Evolutionary conservation across 23 red algal genomes (phyloP), one percentile per base, ranked within the genome.

Genomic region (Cyanidium caldarium): DNA sequence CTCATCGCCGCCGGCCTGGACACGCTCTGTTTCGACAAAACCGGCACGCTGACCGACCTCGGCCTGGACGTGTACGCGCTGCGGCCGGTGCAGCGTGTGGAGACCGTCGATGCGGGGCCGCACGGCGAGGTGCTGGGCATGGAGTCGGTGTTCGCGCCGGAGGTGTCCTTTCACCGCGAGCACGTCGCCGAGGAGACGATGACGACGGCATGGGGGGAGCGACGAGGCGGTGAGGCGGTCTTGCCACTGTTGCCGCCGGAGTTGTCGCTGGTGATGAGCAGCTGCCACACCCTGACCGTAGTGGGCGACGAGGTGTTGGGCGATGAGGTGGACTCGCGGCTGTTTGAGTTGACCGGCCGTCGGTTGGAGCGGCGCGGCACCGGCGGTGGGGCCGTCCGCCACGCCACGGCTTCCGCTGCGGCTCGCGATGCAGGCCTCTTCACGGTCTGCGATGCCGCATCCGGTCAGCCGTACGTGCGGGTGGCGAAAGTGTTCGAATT

Each of bases 1-100:
- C 30, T 42, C 15, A 37, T 35, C 1, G 57, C 73, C 15, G 46
- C 73, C 5, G 28, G 58, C 1, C 16, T 77, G 16, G 51, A 77
- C 13, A 44, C 37, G 15, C 25, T 77, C 1, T 77, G 73, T 23
- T 77, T 77, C 33, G 73, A 77, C 65, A 77, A 77, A 15, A 77
- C 73, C 1, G 73, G 73, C 1, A 77, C 73, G 37, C 58, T 77
- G 1, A 77, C 73, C 1, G 73, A 77, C 2, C 35, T 42, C 14
- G 73, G 73, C 34, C 57, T 77, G 0, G 73, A 77, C 19, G 42
- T 73, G 20, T 37, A 43, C 25, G 41, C 41, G 26, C 17, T 73
- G 40, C 69, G 41, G 26, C 69, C 42, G 12, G 69, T 35, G 16
- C 2, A 28, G 39, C n/a, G n/a, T n/a, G n/a, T n/a, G n/a, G n/a